Conservation (phyloP, 148 eudicot species). For the Silene uniflora region DNA sequence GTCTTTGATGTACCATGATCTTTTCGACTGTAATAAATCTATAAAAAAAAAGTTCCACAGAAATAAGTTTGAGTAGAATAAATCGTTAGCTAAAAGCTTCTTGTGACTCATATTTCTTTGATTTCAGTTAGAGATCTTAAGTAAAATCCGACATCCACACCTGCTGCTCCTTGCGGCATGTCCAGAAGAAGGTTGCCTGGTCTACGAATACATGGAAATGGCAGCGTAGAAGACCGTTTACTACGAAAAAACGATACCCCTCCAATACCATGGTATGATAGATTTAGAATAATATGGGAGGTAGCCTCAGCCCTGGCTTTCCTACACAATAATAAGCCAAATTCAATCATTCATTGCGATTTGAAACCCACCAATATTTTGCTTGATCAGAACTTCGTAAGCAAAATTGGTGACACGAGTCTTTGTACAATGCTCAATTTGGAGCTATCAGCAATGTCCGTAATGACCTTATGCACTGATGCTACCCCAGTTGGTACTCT, state of each 20-base stretch:
- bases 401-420: conserved; percentile 92
- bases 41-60: no score
- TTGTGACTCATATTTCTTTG: not conserved
- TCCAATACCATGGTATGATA: conserved; percentile 64
- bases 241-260: conserved; percentile 44
- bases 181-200: conserved; percentile 61
- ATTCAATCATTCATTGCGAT: conserved; percentile 75
- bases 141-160: conserved; percentile 85
- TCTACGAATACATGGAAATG: conserved; percentile 86
- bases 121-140: conserved; percentile 67
- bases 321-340: conserved; percentile 71
- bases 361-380: conserved; percentile 81
- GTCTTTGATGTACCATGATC: not conserved
- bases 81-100: no score
- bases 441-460: conserved; percentile 32
- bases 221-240: conserved; percentile 69
- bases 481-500: conserved; percentile 66
- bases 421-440: conserved; percentile 57
- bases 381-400: conserved; percentile 69
- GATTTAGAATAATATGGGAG: conserved; percentile 77
- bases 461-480: conserved; percentile 38
- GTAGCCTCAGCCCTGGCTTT: conserved; percentile 77
- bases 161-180: conserved; percentile 78
- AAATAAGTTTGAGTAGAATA: no score
- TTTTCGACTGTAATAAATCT: not conserved